Percentiles rank a stretch among this genome's conserved stretches.
phyloP scores from a whole-genome alignment of 2,329 filamentous ascomycete genomes.

The Rosellinia necatrix region DNA sequence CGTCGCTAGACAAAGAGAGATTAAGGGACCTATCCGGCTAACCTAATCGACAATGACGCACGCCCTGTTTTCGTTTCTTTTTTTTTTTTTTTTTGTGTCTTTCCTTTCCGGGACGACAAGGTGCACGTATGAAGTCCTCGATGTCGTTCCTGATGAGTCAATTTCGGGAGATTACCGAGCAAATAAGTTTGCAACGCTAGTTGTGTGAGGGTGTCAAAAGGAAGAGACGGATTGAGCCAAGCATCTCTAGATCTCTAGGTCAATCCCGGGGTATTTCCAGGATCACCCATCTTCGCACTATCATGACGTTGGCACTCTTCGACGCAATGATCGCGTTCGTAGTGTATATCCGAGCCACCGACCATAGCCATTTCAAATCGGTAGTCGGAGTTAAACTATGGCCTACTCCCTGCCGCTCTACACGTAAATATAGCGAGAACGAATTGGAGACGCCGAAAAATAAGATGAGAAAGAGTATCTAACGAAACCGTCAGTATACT shows the following conservation, averaged over 20 bases:
- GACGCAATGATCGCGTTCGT: slow-evolving; percentile 3
- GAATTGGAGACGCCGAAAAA: slow-evolving; percentile 30
- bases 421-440: too few species aligned
- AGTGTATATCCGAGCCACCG: neutral
- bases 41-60: slow-evolving; percentile 13
- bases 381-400: neutral
- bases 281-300: neutral
- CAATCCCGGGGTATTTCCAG: slow-evolving; percentile 2
- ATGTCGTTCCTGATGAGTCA: neutral
- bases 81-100: too few species aligned
- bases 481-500: slow-evolving; percentile 18
- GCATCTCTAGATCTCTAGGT: neutral
- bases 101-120: neutral
- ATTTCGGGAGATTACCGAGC: neutral
- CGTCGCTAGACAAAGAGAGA: slow-evolving; percentile 3
- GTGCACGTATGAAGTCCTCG: neutral
- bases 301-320: slow-evolving; percentile 1
- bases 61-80: too few species aligned
- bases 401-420: too few species aligned
- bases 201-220: neutral
- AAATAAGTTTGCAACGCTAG: neutral
- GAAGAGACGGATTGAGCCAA: neutral
- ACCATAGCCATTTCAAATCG: neutral
- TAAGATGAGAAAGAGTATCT: too few species aligned
- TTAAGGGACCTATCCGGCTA: too few species aligned